Conservation (phyloP, 345 rosid species). For the Eucalyptus paniculata region DNA sequence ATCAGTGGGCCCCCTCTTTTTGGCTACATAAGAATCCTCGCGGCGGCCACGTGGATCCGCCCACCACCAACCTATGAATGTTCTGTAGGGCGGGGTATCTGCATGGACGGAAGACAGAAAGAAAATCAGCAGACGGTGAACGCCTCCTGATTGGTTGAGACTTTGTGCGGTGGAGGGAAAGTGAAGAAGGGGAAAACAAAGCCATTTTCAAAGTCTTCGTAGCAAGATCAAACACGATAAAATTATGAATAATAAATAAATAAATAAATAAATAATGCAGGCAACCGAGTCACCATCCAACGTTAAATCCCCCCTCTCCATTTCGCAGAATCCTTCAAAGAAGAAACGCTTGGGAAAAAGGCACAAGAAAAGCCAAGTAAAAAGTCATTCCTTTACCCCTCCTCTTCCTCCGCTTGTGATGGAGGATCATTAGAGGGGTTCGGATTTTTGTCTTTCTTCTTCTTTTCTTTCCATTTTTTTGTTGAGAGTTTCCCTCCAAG, state of each 20-base stretch:
- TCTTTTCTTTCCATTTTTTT: background rate
- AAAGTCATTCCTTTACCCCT: background rate
- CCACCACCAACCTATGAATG: background rate
- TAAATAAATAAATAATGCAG: background rate
- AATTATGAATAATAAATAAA: background rate
- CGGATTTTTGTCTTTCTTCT: background rate
- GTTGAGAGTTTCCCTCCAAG: background rate
- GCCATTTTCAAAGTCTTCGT: background rate
- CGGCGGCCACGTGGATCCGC: background rate
- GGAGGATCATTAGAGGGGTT: background rate
- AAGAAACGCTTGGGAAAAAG: background rate
- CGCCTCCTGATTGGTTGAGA: background rate
- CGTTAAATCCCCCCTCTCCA: background rate
- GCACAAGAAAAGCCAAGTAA: background rate
- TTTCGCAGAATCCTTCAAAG: background rate
- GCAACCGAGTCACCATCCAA: background rate
- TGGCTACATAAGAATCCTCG: accelerated
- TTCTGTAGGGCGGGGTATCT: background rate
- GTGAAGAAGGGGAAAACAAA: too few species aligned
- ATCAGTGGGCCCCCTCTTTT: background rate
- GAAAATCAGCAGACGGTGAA: background rate
- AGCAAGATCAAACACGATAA: background rate
- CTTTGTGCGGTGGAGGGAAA: background rate
- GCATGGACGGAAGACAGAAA: background rate
- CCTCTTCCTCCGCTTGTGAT: background rate